Base-by-base conservation (phyloP, 2,329 filamentous ascomycete species). In the Trichoderma lentiforme region DNA sequence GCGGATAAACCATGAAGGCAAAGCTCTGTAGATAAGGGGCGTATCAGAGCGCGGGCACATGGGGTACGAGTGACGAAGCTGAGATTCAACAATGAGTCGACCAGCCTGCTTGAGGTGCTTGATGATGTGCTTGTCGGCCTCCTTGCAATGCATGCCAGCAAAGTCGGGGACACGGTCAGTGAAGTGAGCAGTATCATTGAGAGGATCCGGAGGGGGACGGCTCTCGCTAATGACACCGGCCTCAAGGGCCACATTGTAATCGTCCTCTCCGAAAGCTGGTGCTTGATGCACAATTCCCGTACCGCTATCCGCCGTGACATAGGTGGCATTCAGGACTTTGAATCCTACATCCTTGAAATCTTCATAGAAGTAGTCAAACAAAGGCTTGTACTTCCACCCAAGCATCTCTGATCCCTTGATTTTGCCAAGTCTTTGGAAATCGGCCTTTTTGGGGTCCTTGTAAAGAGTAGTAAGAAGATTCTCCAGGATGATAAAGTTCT, bases 21-120 rank as follows among this genome's bases (percentile, higher is more conserved):
- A 94, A 30, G 95, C 94, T 75, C 93, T 90, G 83, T 97, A 96
- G 77, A 98, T 97, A 74, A 98, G 87, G 34, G 94, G 95, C 0
- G 93, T 98, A 79, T 98, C 95, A n/a, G 94, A 97, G 73, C 95
- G 90, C 84, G 93, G 94, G 82, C 95, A 98, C 88, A 95, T 95
- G 24, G 94, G 94, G 81, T 97, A 97, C 77, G 93, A 95, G 84
- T 98, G 95, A 79, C 88, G 93, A 74, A 97, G 88, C 81, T 97
- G 93, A 63, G 93, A 93, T 75, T 97, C 94, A 34, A 94, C 92
- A 43, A 97, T 87, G 66, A 98, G 80, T 69, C 94, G 90, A 15
- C 92, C 93, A 24, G 87, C 88, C 28, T 87, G 87, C 82, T 96
- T 97, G 36, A 98, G 85, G 77, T 95, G 84, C 83, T 97, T 97